Evolutionary conservation across 352 stramenopile species (phyloP), one percentile per base, ranked within the genome.

Genomic region (Pythium oligandrum): DNA sequence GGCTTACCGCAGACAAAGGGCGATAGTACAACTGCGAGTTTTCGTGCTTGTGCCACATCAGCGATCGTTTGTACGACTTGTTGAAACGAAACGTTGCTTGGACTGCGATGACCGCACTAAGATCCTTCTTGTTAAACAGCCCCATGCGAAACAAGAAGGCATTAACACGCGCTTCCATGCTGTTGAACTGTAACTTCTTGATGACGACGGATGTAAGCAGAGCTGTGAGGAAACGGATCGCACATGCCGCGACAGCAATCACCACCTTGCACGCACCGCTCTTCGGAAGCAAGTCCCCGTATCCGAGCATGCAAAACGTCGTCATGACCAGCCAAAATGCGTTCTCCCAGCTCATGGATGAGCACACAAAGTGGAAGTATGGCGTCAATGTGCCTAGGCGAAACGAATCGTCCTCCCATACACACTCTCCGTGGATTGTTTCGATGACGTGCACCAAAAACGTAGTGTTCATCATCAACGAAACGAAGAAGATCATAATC

Each of bases 91-190:
- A 84, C n/a, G 71, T 78, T 11, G 75, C 73, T 40, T 89, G 78
- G 48, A 89, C 65, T 2, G 78, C 78, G 65, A 89, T 72, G 34
- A 89, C 76, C 0, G 71, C 73, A 37, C 71, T 84, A 31, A 83
- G 38, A 10, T 86, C 74, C 48, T 86, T 89, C 62, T 81, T 80
- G 42, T 58, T 68, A 47, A 70, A 71, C 2, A 89, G 64, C 40
- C 81, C 66, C 72, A 83, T 83, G 11, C 78, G 71, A 31, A 76
- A 76, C 11, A 89, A 64, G 59, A 87, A 89, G 3, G 75, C 66
- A 44, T 89, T 69, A 2, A 86, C 75, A 3, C 78, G 70, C 4
- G 71, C 63, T 47, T 89, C 75, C 78, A 86, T 85, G 4, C 57
- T 70, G 38, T 73, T 83, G 44, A 87, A 84, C 4, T 66, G 49